phyloP scores from a whole-genome alignment of 768 basidiomycete species.

The Cantharellus cinnabarinus region DNA sequence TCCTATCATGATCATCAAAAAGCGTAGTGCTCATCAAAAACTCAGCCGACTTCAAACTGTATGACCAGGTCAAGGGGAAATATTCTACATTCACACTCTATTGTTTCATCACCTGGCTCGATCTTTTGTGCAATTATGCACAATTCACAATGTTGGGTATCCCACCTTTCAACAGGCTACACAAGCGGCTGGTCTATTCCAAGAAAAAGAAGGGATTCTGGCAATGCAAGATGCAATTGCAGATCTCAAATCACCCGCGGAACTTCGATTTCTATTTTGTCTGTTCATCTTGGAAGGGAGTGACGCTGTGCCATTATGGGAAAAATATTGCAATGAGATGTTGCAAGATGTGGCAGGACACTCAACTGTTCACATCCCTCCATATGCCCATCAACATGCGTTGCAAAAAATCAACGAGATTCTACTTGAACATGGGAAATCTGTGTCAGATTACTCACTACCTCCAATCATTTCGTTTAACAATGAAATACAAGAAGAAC shows the following conservation, averaged over 20 bases:
- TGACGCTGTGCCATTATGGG: not conserved
- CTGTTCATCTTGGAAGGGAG: constrained; percentile 7
- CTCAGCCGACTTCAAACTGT: constrained; percentile 1
- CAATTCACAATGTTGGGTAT: constrained; percentile 8
- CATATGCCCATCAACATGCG: not conserved
- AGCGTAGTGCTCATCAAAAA: not conserved
- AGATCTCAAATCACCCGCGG: constrained; percentile 2
- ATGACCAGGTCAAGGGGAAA: constrained; percentile 16
- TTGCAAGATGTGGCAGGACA: constrained; percentile 10
- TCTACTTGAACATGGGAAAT: not conserved
- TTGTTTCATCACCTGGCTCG: constrained; percentile 8
- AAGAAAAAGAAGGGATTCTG: constrained; percentile 12
- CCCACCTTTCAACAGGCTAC: constrained; percentile 14
- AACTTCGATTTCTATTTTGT: constrained; percentile 22
- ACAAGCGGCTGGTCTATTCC: constrained; percentile 12
- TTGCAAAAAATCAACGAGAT: not conserved
- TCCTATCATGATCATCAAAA: not conserved
- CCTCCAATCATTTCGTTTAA: not conserved
- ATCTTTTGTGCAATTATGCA: constrained; percentile 14
- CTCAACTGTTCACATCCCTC: not conserved
- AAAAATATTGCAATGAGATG: constrained; percentile 4
- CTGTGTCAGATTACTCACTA: not conserved
- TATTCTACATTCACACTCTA: constrained; percentile 18
- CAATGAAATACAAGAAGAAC: not conserved
- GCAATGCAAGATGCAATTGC: constrained; percentile 18